Evolutionary conservation across 225 moss, liverwort and hornwort genomes (phyloP), one percentile per base, ranked within the genome.

Genomic region (Physcomitrium patens): DNA sequence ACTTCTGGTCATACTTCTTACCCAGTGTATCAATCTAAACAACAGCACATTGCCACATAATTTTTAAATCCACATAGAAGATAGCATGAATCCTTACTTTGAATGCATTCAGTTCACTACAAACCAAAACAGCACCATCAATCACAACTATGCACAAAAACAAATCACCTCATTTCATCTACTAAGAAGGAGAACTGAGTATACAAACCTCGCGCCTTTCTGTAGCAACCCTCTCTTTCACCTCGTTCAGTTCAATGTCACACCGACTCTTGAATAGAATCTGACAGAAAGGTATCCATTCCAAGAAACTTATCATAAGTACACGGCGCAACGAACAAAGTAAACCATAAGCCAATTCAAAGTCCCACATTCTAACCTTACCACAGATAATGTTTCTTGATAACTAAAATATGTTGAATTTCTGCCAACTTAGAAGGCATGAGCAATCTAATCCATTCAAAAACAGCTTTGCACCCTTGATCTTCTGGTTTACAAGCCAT

Each of bases 251-350:
- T 74, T 84, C 81, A 63, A 90, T 92, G 78, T 92, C 87, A 74
- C 92, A 92, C 60, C 85, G 83, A 66, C 91, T 91, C 78, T 91
- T 91, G 78, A 89, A 89, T 78, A 91, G 66, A 71, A 91, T 89
- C 89, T 91, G 83, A n/a, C 76, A 74, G 42, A 78, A 52, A 24
- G 24, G 17, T 4, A 74, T 50, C 71, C 76, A 8, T 24, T 15
- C 72, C 44, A 24, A n/a, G 0, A 59, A 31, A 13, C 72, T 28
- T 71, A 50, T 14, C 15, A 46, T 49, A 61, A 37, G 19, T 1
- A 37, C 18, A 78, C 55, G 6, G 67, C 17, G 50, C 20, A 48
- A 24, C 24, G 1, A 43, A 3, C n/a, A 54, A 22, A 0, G 0
- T 1, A 12, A 63, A 24, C 19, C 72, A 54, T 52, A 23, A 70